Evolutionary conservation across 176 grass and related monocot species (phyloP), one percentile per base, ranked within the genome.

Genomic region (Saccharum officinarum): DNA sequence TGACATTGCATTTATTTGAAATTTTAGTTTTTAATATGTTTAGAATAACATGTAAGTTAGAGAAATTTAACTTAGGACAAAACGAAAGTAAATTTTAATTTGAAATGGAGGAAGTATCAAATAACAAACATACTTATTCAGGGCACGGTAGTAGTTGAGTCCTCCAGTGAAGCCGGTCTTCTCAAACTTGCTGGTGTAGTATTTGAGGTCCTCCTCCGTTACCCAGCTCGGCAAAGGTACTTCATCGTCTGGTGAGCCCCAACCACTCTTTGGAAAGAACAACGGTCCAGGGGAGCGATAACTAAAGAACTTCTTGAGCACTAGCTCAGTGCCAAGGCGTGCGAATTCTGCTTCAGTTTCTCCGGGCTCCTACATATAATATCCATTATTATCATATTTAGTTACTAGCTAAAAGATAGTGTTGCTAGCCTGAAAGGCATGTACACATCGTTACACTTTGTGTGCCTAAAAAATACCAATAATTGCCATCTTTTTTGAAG

Each of bases 91-190:
- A 2, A 62, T 10, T 62, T 26, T 62, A 61, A 61, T 4, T 60
- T 57, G 3, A 62, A 62, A 62, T 26, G 10, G 3, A 12, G 0
- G 10, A 26, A 62, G 9, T 62, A 7, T 23, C 20, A 60, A 60
- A 62, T 61, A 20, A 67, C 78, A 41, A 26, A 64, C 79, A 42
- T 86, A 97, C 91, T 71, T 66, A 20, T 97, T 83, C 34, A 93
- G 76, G 47, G 82, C 83, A 39, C 94, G 91, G 69, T 97, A 97
- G 74, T 97, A 97, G 73, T 93, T 97, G 5, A 97, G 10, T 61
- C 40, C 66, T 4, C 89, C 91, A 3, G 84, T 93, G 78, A 97
- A 97, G 30, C 91, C 89, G 13, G 94, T 88, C 63, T 83, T 93
- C 10, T 91, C 84, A 64, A 93, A 93, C 61, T 73, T 64, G 42